Base-by-base conservation (phyloP, 202 grass and related monocot species). In the Panicum hallii region DNA sequence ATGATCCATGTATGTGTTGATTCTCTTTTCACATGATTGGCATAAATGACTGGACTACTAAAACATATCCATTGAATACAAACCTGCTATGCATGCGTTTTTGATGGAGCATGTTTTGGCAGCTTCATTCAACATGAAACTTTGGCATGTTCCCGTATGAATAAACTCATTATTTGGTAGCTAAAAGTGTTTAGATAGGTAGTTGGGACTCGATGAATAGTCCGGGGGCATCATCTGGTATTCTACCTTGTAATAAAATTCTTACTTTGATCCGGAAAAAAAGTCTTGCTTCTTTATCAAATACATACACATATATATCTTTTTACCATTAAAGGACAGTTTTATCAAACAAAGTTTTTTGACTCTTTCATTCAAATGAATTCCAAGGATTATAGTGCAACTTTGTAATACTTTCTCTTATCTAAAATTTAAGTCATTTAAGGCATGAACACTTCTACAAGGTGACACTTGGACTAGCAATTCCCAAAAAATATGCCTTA, bases 381-480 rank as follows among this genome's bases (percentile, higher is more conserved):
- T 52, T 32, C 30, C 28, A 73, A 72, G 28, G 40, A 63, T 10
- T 60, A 48, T 48, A 14, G 26, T 61, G 20, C 4, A 48, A 19
- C 11, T 82, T 72, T 72, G 69, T 72, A 48, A 30, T 48, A 70
- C 67, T 45, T 70, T 28, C 43, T 47, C 67, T 70, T n/a, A 23
- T 70, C 67, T 70, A 26, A 7, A 23, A 23, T 63, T 63, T 63
- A 5, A 15, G 61, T 50, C 46, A 30, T 72, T 63, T 63, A 5
- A 15, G 61, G 49, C 46, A 48, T 72, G 14, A 13, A 73, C 26
- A 73, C 46, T 52, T 53, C 46, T 30, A 34, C 46, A 52, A 52
- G 16, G 23, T 72, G 23, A 72, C 44, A 72, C 23, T 26, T 47
- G 28, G 68, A 71, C 22, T 71, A 72, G 11, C 44, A 72, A 72